Evolutionary conservation across 352 stramenopile genomes (phyloP).

Genomic region (Pythium folliculosum): DNA sequence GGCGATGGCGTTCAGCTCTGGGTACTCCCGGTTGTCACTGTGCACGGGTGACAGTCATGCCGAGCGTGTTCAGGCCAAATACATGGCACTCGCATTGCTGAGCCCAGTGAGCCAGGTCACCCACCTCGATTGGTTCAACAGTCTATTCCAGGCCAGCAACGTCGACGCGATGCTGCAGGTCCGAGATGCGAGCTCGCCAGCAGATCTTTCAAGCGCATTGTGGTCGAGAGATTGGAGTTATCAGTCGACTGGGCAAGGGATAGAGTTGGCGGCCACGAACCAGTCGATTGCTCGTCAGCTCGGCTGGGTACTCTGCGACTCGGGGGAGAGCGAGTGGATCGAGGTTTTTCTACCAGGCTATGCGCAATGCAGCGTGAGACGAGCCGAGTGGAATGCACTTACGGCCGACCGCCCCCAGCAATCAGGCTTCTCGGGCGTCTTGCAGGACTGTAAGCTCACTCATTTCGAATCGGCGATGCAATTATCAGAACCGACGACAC

Average conservation of each 20-base stretch:
- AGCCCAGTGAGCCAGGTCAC: neutral
- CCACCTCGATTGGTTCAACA: slow-evolving; percentile 3
- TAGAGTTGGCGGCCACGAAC: slow-evolving; percentile 1
- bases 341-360: slow-evolving; percentile 39
- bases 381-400: neutral
- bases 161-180: slow-evolving; percentile 4
- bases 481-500: neutral
- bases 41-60: neutral
- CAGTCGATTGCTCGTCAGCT: neutral
- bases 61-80: neutral
- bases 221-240: neutral
- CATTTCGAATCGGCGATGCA: neutral
- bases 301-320: slow-evolving; percentile 29
- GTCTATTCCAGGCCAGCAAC: neutral
- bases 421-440: neutral
- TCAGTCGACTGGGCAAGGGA: neutral
- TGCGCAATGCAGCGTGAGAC: slow-evolving; percentile 30
- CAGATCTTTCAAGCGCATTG: neutral
- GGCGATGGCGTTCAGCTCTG: slow-evolving; percentile 9
- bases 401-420: neutral
- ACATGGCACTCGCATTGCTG: slow-evolving; percentile 6
- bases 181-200: neutral
- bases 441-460: neutral
- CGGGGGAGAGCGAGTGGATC: slow-evolving; percentile 27
- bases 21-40: slow-evolving; percentile 12